phyloP scores from a whole-genome alignment of 2,329 filamentous ascomycete genomes.

The Pseudogymnoascus sp. region DNA sequence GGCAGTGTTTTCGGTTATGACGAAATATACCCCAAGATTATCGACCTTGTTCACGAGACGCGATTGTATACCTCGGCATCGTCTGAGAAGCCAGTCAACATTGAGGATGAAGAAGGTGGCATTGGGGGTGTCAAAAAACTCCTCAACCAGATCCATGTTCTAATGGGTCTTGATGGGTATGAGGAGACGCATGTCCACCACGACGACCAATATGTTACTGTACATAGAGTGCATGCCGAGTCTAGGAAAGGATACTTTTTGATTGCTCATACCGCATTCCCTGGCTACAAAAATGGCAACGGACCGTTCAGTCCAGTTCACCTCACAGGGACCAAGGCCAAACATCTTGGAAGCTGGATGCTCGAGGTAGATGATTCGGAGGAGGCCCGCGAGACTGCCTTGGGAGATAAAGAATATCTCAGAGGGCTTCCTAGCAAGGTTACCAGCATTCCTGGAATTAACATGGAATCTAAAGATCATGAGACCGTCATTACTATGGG shows the following conservation, averaged over 20 bases:
- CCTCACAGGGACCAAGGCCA: conserved; percentile 74
- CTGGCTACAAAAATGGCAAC: conserved; percentile 78
- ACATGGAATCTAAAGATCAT: conserved; percentile 60
- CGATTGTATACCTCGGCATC: conserved; percentile 72
- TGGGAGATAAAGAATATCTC: conserved; percentile 62
- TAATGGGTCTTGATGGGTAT: conserved; percentile 93
- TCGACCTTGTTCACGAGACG: conserved; percentile 89
- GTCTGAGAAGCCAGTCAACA: conserved; percentile 54
- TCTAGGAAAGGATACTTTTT: conserved; percentile 91
- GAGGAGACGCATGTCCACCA: conserved; percentile 96
- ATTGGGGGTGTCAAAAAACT: conserved; percentile 88
- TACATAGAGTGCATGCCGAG: conserved; percentile 87
- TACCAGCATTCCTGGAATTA: conserved; percentile 62
- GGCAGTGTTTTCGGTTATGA: conserved; percentile 98
- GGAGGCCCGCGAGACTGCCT: conserved; percentile 54
- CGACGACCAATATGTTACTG: conserved; percentile 90
- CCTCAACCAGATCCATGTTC: conserved; percentile 85
- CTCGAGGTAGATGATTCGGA: conserved; percentile 76
- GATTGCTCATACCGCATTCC: conserved; percentile 92
- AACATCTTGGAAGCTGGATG: conserved; percentile 82
- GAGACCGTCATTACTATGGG: conserved; percentile 74
- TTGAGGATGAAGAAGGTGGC: conserved; percentile 65
- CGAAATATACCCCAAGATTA: conserved; percentile 83
- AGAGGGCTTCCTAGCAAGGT: conserved; percentile 79
- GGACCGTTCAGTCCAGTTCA: conserved; percentile 70